Conservation (phyloP, 1,284 basidiomycete species). For the Austropuccinia psidii region DNA sequence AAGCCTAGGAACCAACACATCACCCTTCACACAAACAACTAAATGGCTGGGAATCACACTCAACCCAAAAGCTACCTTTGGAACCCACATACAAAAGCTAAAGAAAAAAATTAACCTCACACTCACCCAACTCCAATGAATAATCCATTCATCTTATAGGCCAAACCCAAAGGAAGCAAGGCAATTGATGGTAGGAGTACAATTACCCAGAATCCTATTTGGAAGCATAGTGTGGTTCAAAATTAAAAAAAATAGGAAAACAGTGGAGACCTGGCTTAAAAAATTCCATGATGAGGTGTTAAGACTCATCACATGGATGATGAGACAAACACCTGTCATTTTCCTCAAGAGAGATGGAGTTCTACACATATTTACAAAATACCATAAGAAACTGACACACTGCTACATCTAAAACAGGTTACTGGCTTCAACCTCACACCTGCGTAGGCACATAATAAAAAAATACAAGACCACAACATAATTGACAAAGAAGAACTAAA, state of each 20-base stretch:
- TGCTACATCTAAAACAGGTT: too few relatives aligned
- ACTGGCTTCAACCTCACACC: too few relatives aligned
- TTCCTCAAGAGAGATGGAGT: not conserved
- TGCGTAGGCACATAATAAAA: too few relatives aligned
- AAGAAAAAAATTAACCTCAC: not conserved
- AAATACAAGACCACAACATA: too few relatives aligned
- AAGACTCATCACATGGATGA: not conserved
- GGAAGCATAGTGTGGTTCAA: conserved; percentile 20
- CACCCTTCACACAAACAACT: not conserved
- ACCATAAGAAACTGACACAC: too few relatives aligned
- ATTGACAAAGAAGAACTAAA: too few relatives aligned
- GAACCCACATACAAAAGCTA: not conserved
- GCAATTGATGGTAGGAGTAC: not conserved
- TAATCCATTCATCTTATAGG: not conserved
- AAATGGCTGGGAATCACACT: not conserved
- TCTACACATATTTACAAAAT: too few relatives aligned
- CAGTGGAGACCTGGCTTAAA: not conserved
- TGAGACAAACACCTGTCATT: not conserved
- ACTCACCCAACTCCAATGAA: not conserved
- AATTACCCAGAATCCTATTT: not conserved
- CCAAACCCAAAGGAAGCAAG: not conserved
- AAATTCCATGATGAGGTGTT: not conserved
- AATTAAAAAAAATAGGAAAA: not conserved
- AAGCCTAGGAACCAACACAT: not conserved
- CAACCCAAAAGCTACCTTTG: not conserved